These are phyloP conservation scores for Amphicarpaea edgeworthii DNA, from an alignment of 306 rosid species.

Conservation along the genomic window DNA sequence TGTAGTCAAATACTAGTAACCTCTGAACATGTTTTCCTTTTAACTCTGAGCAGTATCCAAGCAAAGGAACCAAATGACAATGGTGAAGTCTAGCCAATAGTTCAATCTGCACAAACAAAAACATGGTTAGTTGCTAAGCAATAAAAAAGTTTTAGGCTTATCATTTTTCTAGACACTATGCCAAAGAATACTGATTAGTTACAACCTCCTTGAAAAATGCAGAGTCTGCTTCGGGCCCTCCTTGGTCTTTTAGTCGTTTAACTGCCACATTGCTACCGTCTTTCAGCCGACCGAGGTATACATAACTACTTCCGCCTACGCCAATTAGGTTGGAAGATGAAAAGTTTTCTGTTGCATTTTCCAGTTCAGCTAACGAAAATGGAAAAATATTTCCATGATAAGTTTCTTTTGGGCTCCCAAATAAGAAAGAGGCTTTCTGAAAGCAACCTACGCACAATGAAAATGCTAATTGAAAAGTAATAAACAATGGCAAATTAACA, in stretches of 20 bases:
- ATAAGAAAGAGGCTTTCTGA: conserved; percentile 67
- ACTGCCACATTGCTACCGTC: conserved; percentile 81
- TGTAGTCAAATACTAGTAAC: conserved; percentile 83
- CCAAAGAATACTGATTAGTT: conserved; percentile 44
- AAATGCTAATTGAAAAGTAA: conserved; percentile 24
- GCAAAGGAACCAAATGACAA: conserved; percentile 92
- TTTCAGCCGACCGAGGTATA: conserved; percentile 79
- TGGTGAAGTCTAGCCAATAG: conserved; percentile 91
- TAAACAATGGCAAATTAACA: conserved; percentile 21
- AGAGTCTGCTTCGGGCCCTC: conserved; percentile 79
- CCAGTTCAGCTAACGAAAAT: conserved; percentile 83
- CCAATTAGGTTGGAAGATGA: conserved; percentile 86
- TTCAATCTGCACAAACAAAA: conserved; percentile 71
- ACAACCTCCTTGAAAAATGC: conserved; percentile 82
- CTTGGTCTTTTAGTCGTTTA: conserved; percentile 79
- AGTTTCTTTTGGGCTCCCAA: conserved; percentile 61
- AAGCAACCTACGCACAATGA: conserved; percentile 73
- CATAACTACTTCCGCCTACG: conserved; percentile 94
- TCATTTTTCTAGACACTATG: background rate
- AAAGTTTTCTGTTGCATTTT: conserved; percentile 81
- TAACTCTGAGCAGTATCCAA: conserved; percentile 90
- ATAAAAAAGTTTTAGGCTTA: conserved; percentile 7
- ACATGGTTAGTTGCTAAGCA: background rate
- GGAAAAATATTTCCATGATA: conserved; percentile 70
- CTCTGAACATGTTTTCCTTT: conserved; percentile 84